These are phyloP conservation scores for Knoxia roxburghii DNA, from an alignment of 257 asterid species.

Conservation along the genomic window DNA sequence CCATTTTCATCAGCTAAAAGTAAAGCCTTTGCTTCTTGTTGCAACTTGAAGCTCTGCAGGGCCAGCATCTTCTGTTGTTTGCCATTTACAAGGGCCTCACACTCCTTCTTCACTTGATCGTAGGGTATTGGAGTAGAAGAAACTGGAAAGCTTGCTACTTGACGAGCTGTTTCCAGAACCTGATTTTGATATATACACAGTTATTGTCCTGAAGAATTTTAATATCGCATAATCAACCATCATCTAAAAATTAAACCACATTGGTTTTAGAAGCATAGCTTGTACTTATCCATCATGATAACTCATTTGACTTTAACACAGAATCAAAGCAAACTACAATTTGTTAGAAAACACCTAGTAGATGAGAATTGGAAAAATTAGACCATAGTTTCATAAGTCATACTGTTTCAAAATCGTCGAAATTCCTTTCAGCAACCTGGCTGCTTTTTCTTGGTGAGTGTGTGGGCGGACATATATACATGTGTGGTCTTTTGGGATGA, in stretches of 20 bases:
- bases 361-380: no score
- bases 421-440: no score
- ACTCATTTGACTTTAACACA: neutral
- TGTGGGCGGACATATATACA: no score
- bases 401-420: no score
- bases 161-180: constrained; percentile 45
- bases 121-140: constrained; percentile 41
- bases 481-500: no score
- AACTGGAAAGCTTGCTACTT: constrained; percentile 42
- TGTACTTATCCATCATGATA: neutral
- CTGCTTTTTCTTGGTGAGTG: no score
- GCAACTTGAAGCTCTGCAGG: constrained; percentile 41
- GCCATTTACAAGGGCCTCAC: constrained; percentile 49
- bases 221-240: neutral
- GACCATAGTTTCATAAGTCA: no score
- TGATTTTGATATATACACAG: constrained; percentile 4
- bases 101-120: constrained; percentile 45
- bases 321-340: neutral
- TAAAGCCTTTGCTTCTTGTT: constrained; percentile 30
- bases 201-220: neutral
- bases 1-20: constrained; percentile 22
- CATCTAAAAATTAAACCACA: neutral
- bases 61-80: constrained; percentile 45
- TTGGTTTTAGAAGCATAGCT: neutral
- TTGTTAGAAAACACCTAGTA: neutral